phyloP scores from a whole-genome alignment of 768 basidiomycete species.

The Thelephora ganbajun region DNA sequence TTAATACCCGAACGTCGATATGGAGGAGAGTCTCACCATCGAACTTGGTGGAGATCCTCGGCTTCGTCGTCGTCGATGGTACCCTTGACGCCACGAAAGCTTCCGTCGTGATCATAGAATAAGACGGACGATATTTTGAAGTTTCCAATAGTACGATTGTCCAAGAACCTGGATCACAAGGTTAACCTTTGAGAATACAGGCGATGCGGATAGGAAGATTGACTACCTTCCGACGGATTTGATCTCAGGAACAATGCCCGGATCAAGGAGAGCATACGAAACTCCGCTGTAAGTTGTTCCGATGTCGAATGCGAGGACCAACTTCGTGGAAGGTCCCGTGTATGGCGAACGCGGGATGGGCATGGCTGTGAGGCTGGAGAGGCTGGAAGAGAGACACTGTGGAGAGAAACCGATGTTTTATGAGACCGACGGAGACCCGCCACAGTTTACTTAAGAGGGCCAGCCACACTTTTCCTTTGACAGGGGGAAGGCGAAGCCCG shows the following conservation, averaged over 20 bases:
- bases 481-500: no score
- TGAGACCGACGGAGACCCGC: no score
- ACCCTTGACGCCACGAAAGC: neutral
- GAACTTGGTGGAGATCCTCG: no score
- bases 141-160: neutral
- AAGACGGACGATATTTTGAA: neutral
- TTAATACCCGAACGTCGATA: no score
- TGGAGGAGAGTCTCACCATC: no score
- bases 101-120: neutral
- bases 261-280: slow-evolving; percentile 27
- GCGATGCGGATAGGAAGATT: neutral
- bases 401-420: no score
- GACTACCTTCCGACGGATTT: slow-evolving; percentile 11
- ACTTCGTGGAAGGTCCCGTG: slow-evolving; percentile 24
- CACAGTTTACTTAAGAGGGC: no score
- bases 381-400: neutral
- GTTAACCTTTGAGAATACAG: neutral
- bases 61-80: neutral
- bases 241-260: slow-evolving; percentile 20
- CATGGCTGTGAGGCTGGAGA: neutral
- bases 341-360: slow-evolving; percentile 14
- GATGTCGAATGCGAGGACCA: slow-evolving; percentile 37
- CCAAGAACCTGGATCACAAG: no score
- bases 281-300: slow-evolving; percentile 39
- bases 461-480: no score